Evolutionary conservation across 2,329 filamentous ascomycete genomes (phyloP).

Genomic region (Pyrenochaeta sp.): DNA sequence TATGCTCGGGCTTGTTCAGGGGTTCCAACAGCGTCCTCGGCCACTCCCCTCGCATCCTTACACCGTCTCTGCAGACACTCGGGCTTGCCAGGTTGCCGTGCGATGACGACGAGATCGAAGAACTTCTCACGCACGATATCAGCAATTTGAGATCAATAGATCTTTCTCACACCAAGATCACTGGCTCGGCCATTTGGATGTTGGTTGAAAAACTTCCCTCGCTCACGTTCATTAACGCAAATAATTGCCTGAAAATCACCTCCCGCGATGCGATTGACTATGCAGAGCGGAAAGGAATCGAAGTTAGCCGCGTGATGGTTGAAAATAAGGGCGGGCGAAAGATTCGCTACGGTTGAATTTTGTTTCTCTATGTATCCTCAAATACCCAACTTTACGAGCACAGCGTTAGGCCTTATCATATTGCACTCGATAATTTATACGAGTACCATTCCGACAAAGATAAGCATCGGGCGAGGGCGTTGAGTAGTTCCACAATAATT

Average conservation of each 20-base stretch:
- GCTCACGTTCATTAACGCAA: conserved; percentile 41
- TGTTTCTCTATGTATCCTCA: too few relatives aligned
- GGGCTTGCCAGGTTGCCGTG: conserved; percentile 22
- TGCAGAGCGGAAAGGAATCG: conserved; percentile 45
- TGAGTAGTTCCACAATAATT: too few relatives aligned
- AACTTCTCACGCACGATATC: conserved; percentile 24
- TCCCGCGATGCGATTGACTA: conserved; percentile 52
- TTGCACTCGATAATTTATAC: neutral
- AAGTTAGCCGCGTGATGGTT: conserved; percentile 24
- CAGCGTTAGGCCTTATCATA: too few relatives aligned
- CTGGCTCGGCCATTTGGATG: conserved; percentile 51
- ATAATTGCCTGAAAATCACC: conserved; percentile 44
- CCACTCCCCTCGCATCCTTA: conserved; percentile 32
- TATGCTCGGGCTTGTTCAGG: conserved; percentile 11
- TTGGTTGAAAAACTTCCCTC: conserved; percentile 36
- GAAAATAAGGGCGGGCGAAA: conserved; percentile 25
- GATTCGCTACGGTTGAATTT: conserved; percentile 20
- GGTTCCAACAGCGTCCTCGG: conserved; percentile 12
- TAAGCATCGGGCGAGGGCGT: too few relatives aligned
- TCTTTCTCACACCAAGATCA: conserved; percentile 47
- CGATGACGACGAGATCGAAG: conserved; percentile 42
- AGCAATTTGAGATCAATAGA: conserved; percentile 41
- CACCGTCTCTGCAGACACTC: conserved; percentile 21
- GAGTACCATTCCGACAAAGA: too few relatives aligned
- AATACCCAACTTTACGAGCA: too few relatives aligned